Conservation (phyloP, 345 rosid species). For the Arabis hirsuta region DNA sequence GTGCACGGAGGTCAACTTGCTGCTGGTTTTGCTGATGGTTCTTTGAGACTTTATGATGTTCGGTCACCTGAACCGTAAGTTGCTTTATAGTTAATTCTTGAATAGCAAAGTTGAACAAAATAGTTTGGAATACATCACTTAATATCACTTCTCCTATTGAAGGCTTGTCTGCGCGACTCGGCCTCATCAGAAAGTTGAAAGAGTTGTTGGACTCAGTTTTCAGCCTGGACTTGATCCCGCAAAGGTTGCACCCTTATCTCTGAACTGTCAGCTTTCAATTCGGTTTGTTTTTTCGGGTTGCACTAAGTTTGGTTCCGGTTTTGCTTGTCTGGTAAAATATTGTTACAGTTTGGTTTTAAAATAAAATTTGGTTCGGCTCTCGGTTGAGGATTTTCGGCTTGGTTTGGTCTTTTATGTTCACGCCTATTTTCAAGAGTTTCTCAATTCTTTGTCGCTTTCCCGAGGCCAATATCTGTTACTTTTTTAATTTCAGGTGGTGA, state of each 20-base stretch:
- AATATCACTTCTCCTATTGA: slow-evolving; percentile 32
- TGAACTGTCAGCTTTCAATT: slow-evolving; percentile 16
- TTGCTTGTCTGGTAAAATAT: not conserved
- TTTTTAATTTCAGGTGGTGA: slow-evolving; percentile 62
- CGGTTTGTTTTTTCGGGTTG: not conserved
- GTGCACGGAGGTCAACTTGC: slow-evolving; percentile 84
- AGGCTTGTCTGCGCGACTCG: slow-evolving; percentile 78
- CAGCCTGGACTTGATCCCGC: slow-evolving; percentile 95
- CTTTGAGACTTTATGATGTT: slow-evolving; percentile 89
- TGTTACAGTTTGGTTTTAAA: not conserved
- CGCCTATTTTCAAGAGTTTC: slow-evolving; percentile 1
- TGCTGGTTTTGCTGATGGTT: slow-evolving; percentile 93
- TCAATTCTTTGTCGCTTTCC: slow-evolving; percentile 11
- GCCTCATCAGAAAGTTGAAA: slow-evolving; percentile 80
- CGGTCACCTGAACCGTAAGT: slow-evolving; percentile 90
- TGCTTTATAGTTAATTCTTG: slow-evolving; percentile 19
- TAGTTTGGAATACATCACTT: slow-evolving; percentile 8
- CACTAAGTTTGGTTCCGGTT: slow-evolving; percentile 5
- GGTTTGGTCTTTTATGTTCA: not conserved
- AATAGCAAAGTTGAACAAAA: not conserved
- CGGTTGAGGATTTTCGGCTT: not conserved
- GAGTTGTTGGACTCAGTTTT: slow-evolving; percentile 91
- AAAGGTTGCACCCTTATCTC: slow-evolving; percentile 56
- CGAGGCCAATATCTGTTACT: not conserved
- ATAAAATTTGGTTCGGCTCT: not conserved